Evolutionary conservation across 257 asterid species (phyloP).

Genomic region (Ajuga chamaepitys): DNA sequence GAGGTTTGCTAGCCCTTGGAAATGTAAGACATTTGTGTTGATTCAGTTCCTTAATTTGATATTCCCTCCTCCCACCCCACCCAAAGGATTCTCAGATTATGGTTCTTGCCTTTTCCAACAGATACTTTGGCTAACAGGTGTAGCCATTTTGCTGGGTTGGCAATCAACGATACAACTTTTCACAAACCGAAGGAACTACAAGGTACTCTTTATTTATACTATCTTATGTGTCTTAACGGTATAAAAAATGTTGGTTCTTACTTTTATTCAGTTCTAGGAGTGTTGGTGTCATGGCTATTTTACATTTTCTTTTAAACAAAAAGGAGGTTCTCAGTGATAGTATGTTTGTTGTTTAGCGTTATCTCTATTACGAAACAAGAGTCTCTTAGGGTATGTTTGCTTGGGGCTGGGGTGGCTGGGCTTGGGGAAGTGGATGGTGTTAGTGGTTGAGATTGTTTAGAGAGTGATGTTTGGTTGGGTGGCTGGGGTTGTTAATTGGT

Average conservation of each 20-base stretch:
- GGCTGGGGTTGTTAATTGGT: no score
- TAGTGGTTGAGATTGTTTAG: no score
- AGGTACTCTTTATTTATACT: conserved; percentile 35
- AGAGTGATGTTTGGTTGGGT: no score
- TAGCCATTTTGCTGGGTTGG: conserved; percentile 64
- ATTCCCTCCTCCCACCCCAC: background rate
- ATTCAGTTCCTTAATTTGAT: background rate
- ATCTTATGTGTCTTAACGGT: background rate
- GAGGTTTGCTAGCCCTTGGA: conserved; percentile 88
- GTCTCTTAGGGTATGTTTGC: no score
- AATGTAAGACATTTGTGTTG: conserved; percentile 48
- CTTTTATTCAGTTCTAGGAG: background rate
- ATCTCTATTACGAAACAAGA: background rate
- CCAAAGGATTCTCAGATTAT: background rate
- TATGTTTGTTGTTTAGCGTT: background rate
- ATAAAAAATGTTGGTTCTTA: background rate
- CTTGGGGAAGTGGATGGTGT: no score
- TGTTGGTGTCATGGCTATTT: background rate
- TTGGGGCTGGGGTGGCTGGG: no score
- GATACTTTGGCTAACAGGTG: conserved; percentile 76
- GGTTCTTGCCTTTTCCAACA: conserved; percentile 23
- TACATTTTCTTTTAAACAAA: background rate
- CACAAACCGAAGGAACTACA: conserved; percentile 56
- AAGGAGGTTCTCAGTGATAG: background rate
- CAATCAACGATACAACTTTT: conserved; percentile 63